These are phyloP conservation scores for Styphnolobium japonicum DNA, from an alignment of 306 rosid genomes.

Conservation along the genomic window DNA sequence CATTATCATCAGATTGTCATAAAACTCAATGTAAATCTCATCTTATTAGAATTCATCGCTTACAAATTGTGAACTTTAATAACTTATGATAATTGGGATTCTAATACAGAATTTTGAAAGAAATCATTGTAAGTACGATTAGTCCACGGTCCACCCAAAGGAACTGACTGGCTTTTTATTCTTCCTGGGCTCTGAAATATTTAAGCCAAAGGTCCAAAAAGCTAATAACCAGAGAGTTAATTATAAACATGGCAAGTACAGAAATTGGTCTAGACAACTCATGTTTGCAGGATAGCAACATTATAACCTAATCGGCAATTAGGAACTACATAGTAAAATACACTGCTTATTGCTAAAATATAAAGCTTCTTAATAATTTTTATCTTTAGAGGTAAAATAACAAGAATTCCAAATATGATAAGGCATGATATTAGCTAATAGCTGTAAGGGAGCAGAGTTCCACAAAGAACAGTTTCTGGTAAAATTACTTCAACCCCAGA, in stretches of 20 bases:
- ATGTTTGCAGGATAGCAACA: background rate
- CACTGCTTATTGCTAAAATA: background rate
- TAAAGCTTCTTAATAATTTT: background rate
- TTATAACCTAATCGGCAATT: background rate
- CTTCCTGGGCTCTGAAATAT: background rate
- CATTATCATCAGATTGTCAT: background rate
- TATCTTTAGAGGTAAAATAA: background rate
- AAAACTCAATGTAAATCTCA: constrained; percentile 9
- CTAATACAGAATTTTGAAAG: background rate
- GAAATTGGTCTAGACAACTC: background rate
- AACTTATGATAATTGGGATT: background rate
- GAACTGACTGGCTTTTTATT: background rate
- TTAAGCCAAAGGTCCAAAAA: constrained; percentile 5
- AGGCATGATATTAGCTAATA: background rate
- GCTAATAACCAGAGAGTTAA: background rate
- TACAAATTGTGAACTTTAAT: background rate
- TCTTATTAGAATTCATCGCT: background rate
- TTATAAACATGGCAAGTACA: background rate
- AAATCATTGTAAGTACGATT: background rate
- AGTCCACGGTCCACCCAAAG: background rate
- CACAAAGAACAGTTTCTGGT: background rate
- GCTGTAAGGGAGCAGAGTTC: background rate
- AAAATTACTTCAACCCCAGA: background rate
- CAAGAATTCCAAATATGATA: background rate
- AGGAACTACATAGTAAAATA: background rate